phyloP scores from a whole-genome alignment of 1,139 yeast genomes.

The Nakaseomyces kungkrabaensis region DNA sequence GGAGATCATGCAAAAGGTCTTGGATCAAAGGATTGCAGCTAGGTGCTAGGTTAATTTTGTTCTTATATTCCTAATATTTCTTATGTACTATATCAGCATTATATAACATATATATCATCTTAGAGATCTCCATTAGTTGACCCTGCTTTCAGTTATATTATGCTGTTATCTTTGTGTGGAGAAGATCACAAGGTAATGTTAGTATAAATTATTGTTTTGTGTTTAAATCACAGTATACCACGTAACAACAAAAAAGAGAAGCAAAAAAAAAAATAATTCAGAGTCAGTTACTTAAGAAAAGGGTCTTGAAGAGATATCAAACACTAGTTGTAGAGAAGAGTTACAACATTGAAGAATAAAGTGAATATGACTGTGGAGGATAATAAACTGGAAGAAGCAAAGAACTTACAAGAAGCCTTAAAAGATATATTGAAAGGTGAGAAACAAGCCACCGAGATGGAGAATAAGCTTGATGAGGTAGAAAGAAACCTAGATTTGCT shows the following conservation, averaged over 20 bases:
- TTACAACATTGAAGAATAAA: too few relatives aligned
- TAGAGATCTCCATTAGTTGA: background rate
- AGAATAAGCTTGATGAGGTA: conserved; percentile 44
- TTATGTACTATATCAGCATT: background rate
- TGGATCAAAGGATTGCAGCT: conserved; percentile 23
- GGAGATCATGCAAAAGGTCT: conserved; percentile 39
- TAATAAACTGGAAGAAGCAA: conserved; percentile 3
- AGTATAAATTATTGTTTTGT: too few relatives aligned
- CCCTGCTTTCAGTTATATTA: too few relatives aligned
- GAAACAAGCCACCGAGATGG: conserved; percentile 43
- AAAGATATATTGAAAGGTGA: conserved; percentile 49
- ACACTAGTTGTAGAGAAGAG: background rate
- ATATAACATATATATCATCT: background rate
- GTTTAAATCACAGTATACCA: too few relatives aligned
- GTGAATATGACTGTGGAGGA: background rate
- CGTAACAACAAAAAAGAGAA: too few relatives aligned
- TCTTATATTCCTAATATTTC: too few relatives aligned
- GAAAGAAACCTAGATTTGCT: conserved; percentile 41
- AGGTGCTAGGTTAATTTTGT: background rate
- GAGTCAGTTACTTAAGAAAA: too few relatives aligned
- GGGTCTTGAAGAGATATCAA: too few relatives aligned
- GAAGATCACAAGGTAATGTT: too few relatives aligned
- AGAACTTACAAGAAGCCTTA: conserved; percentile 14
- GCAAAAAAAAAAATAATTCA: too few relatives aligned
- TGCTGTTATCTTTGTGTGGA: too few relatives aligned